Conservation (phyloP, 495 filamentous ascomycete genomes). For the Penicillium egyptiacum region DNA sequence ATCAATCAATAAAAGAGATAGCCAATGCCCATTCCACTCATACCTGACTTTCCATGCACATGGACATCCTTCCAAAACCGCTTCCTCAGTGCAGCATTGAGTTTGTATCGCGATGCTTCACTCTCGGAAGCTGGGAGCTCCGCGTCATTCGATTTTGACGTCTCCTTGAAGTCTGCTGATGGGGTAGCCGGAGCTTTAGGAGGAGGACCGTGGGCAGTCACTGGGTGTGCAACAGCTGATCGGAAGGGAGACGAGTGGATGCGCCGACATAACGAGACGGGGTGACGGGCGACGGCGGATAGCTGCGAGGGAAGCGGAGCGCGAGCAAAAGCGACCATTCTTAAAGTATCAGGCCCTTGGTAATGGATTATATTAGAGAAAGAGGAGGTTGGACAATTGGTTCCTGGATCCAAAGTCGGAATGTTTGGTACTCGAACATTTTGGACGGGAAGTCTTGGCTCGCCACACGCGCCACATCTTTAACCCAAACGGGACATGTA, state of each 20-base stretch:
- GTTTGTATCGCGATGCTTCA: constrained; percentile 41
- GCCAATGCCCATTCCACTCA: constrained; percentile 30
- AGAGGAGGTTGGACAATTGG: not conserved
- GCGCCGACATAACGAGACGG: constrained; percentile 28
- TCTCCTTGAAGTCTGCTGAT: constrained; percentile 47
- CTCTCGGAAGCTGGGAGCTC: constrained; percentile 52
- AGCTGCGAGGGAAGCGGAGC: constrained; percentile 25
- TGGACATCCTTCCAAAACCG: constrained; percentile 83
- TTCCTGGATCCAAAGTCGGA: constrained; percentile 5
- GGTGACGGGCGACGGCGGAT: constrained; percentile 17
- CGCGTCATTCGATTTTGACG: constrained; percentile 54
- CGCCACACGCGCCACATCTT: constrained; percentile 14
- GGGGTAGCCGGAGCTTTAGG: constrained; percentile 69
- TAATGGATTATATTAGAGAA: not conserved
- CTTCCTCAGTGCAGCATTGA: constrained; percentile 55
- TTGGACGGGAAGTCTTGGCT: constrained; percentile 12
- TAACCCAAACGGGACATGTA: not conserved
- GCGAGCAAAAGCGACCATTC: constrained; percentile 30
- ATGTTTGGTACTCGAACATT: constrained; percentile 8
- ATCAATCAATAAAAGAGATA: not conserved
- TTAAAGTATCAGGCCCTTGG: not conserved
- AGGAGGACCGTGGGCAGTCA: constrained; percentile 81
- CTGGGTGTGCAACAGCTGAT: constrained; percentile 61
- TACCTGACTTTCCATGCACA: constrained; percentile 55
- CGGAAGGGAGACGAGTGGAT: constrained; percentile 55